Conservation (phyloP, 2,329 filamentous ascomycete genomes). For the Colletotrichum nymphaeae region DNA sequence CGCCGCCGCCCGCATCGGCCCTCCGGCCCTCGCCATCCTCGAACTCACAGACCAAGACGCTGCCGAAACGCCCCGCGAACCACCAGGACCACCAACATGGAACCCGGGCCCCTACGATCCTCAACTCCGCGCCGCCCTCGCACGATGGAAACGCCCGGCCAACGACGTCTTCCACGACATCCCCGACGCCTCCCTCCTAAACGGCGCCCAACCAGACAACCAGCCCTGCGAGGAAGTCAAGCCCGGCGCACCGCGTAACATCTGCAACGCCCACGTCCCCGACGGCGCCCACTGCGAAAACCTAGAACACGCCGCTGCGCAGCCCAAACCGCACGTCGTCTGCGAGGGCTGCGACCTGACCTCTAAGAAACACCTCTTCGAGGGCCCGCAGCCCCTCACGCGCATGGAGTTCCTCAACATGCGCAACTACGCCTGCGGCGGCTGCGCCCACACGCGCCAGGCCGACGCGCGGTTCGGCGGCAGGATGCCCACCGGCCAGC, state of each 20-base stretch:
- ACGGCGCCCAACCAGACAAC: not conserved
- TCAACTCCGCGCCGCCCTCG: slow-evolving; percentile 10
- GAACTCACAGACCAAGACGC: not conserved
- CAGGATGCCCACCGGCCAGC: not conserved
- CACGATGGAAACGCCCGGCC: slow-evolving; percentile 27
- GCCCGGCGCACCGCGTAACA: not conserved
- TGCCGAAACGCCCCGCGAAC: not conserved
- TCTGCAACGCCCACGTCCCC: not conserved
- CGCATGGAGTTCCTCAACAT: slow-evolving; percentile 43
- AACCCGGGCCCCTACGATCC: not conserved
- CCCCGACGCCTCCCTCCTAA: slow-evolving; percentile 16
- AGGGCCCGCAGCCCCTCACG: slow-evolving; percentile 26
- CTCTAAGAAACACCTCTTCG: slow-evolving; percentile 37
- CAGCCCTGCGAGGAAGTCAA: slow-evolving; percentile 18
- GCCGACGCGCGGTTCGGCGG: not conserved
- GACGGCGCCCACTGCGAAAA: slow-evolving; percentile 37
- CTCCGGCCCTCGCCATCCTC: slow-evolving; percentile 15
- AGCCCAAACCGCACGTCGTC: slow-evolving; percentile 7
- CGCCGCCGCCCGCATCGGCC: not conserved
- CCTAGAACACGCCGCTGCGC: slow-evolving; percentile 29
- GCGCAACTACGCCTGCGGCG: slow-evolving; percentile 49
- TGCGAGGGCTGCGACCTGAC: slow-evolving; percentile 43
- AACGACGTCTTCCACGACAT: slow-evolving; percentile 32
- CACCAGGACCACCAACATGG: slow-evolving; percentile 1
- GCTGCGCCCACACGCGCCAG: slow-evolving; percentile 40